Evolutionary conservation across 1,139 yeast genomes (phyloP).

Genomic region (Taphrina communis): DNA sequence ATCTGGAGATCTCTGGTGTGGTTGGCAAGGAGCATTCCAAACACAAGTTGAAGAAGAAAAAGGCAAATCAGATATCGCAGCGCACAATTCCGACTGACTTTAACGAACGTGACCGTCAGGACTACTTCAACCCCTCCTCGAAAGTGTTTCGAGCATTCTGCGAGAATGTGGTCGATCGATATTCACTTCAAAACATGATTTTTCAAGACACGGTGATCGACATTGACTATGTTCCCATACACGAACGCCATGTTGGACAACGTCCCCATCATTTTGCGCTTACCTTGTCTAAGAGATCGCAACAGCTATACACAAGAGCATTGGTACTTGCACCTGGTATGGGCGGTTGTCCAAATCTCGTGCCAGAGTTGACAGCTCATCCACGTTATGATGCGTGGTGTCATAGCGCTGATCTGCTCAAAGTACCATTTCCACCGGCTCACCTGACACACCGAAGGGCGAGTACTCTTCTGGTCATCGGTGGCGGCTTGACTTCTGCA

Average conservation of each 20-base stretch:
- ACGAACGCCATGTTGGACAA: constrained; percentile 48
- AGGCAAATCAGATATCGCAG: neutral
- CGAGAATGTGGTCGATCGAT: constrained; percentile 53
- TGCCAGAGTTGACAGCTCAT: constrained; percentile 40
- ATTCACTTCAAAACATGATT: constrained; percentile 52
- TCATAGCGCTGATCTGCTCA: constrained; percentile 57
- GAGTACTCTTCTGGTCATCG: constrained; percentile 55
- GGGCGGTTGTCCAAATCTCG: constrained; percentile 9
- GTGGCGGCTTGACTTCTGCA: constrained; percentile 61
- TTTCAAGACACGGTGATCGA: constrained; percentile 54
- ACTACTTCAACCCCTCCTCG: constrained; percentile 59
- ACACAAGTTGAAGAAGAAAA: constrained; percentile 54
- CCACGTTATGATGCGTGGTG: constrained; percentile 53
- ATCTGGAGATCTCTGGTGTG: constrained; percentile 57
- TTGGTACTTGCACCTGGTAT: constrained; percentile 51
- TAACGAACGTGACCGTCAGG: constrained; percentile 59
- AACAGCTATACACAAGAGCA: constrained; percentile 53
- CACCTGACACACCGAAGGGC: constrained; percentile 6
- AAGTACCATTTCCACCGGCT: constrained; percentile 46
- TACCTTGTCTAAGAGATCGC: neutral
- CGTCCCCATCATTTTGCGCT: constrained; percentile 4
- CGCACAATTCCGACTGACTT: neutral
- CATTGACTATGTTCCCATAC: constrained; percentile 54
- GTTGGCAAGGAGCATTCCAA: constrained; percentile 59
- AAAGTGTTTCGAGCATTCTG: constrained; percentile 56